phyloP scores from a whole-genome alignment of 164 flowering plant species.

The Nymphaea thermarum region DNA sequence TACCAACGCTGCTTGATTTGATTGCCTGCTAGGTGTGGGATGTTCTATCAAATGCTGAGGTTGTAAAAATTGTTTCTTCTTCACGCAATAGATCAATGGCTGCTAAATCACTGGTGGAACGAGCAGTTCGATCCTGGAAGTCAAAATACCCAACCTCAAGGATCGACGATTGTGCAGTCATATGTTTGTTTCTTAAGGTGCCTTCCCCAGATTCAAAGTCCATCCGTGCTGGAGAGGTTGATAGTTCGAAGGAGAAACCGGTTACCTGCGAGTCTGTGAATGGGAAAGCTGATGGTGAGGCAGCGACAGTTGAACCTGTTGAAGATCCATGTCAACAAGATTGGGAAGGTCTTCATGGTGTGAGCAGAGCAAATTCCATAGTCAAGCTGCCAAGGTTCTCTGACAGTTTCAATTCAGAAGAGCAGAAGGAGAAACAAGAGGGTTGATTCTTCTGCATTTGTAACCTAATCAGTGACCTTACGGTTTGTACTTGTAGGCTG shows the following conservation, averaged over 20 bases:
- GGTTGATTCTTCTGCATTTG: background rate
- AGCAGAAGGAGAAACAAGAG: background rate
- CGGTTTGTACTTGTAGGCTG: background rate
- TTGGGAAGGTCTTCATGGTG: conserved; percentile 22
- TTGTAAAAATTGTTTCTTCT: conserved; percentile 52
- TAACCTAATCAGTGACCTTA: background rate
- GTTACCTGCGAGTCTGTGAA: background rate
- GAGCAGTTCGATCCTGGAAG: conserved; percentile 60
- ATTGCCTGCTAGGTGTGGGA: conserved; percentile 57
- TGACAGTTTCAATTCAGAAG: background rate
- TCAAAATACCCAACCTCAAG: conserved; percentile 43
- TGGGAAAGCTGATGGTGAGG: background rate
- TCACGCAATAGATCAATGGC: conserved; percentile 42
- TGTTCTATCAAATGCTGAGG: conserved; percentile 62
- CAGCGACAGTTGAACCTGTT: background rate
- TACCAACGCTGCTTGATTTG: background rate
- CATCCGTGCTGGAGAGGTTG: conserved; percentile 1
- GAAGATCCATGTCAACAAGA: conserved; percentile 6
- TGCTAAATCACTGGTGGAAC: conserved; percentile 36
- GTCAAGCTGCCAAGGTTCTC: conserved; percentile 19
- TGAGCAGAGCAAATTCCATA: conserved; percentile 16
- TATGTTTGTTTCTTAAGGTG: conserved; percentile 51
- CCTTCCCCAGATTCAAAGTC: conserved; percentile 9
- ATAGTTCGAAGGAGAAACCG: background rate
- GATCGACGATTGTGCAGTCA: conserved; percentile 63